Conservation (phyloP, 805 yeast genomes). For the Lachancea sp. region DNA sequence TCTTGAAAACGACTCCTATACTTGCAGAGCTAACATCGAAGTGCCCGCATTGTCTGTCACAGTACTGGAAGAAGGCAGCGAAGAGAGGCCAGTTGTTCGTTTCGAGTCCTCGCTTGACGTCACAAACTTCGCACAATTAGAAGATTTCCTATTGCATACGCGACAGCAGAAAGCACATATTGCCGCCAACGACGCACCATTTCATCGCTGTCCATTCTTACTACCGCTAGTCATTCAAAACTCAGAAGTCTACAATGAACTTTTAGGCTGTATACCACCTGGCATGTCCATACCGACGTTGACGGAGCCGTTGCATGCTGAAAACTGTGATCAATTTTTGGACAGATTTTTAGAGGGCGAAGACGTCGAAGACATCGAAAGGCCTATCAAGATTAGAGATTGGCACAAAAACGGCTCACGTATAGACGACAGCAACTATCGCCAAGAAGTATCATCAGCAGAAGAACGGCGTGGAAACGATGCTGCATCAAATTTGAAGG, state of each 20-base stretch:
- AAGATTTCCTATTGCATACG: constrained; percentile 41
- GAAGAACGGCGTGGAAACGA: neutral
- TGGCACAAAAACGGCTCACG: neutral
- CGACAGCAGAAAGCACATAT: constrained; percentile 59
- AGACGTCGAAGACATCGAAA: neutral
- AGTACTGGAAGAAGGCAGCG: constrained; percentile 22
- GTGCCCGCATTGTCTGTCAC: constrained; percentile 42
- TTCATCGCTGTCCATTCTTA: constrained; percentile 71
- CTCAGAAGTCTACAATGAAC: constrained; percentile 38
- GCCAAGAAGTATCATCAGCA: neutral
- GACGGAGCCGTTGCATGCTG: constrained; percentile 50
- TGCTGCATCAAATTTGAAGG: constrained; percentile 33
- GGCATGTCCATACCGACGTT: constrained; percentile 59
- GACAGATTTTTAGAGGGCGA: constrained; percentile 13
- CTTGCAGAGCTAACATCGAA: constrained; percentile 44
- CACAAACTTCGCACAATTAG: constrained; percentile 53
- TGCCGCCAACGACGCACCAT: constrained; percentile 70
- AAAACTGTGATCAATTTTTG: constrained; percentile 40
- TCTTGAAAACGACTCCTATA: constrained; percentile 59
- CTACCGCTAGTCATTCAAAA: constrained; percentile 47
- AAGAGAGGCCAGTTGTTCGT: constrained; percentile 32
- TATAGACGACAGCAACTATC: neutral
- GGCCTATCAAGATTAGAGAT: too few relatives aligned
- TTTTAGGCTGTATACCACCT: constrained; percentile 49
- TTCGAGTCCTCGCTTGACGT: constrained; percentile 52